Base-by-base conservation (phyloP, 2,329 filamentous ascomycete species). In the Incumbomyces delicatus region DNA sequence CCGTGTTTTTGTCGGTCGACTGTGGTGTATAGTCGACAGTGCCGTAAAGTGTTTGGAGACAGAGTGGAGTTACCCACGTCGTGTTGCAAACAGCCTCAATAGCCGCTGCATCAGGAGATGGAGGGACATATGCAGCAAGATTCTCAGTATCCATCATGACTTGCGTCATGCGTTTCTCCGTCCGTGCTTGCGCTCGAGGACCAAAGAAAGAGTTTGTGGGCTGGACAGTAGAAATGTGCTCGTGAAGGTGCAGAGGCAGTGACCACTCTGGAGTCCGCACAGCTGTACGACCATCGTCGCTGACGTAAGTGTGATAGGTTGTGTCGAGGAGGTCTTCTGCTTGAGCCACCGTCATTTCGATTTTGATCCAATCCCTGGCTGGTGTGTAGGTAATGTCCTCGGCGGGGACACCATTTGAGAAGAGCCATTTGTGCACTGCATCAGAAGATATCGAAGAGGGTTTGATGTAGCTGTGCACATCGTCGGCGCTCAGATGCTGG, bases 41-140 rank as follows among this genome's bases (percentile, higher is more conserved):
- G 14, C 68, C 65, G 60, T 78, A 78, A 1, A 77, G 64, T 4
- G 70, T 73, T 37, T 72, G 65, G 50, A 77, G 69, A 58, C 75
- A 78, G 42, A 70, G 62, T 1, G 74, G 72, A 1, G 75, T 77
- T 16, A 75, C 71, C 18, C 70, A 71, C 42, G 60, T 69, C 31
- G 67, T 67, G 50, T 76, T 74, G 63, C 75, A 78, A 33, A 70
- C 65, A 11, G 58, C 50, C 14, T 60, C 57, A 18, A 69, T 52
- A 54, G 57, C 58, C 2, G 37, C 29, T 2, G 36, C 37, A 22
- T 40, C 17, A 32, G 44, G 27, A 18, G 22, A 36, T 20, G 36
- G 27, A 31, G 44, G 44, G 12, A 46, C 7, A 18, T 40, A 40
- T 11, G 33, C 44, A 18, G 37, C 30, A 22, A 46, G 10, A 17